These are phyloP conservation scores for Orbilia quercus DNA, from an alignment of 2,329 filamentous ascomycete genomes.

Conservation along the genomic window DNA sequence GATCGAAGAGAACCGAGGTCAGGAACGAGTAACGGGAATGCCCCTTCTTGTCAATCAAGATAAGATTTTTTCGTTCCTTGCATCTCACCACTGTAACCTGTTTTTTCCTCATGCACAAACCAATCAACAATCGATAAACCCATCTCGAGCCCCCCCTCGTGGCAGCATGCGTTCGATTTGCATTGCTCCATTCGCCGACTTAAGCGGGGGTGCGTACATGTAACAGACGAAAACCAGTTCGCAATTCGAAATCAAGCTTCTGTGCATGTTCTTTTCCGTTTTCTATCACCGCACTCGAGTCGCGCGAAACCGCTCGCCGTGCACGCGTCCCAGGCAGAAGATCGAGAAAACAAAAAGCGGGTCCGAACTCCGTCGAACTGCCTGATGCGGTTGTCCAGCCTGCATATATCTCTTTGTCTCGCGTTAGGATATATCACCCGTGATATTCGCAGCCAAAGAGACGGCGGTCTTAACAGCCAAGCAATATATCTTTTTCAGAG, in stretches of 20 bases:
- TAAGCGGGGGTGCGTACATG: constrained; percentile 20
- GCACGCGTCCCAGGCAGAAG: background rate
- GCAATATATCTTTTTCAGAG: constrained; percentile 10
- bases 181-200: constrained; percentile 42
- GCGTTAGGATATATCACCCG: constrained; percentile 32
- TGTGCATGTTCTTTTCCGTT: constrained; percentile 34
- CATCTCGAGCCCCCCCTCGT: constrained; percentile 32
- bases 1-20: background rate
- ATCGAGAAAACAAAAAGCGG: constrained; percentile 18
- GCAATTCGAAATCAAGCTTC: constrained; percentile 36
- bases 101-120: background rate
- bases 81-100: constrained; percentile 16
- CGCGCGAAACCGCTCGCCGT: background rate
- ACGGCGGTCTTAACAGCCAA: constrained; percentile 6
- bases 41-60: constrained; percentile 29
- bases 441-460: constrained; percentile 18
- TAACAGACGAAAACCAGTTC: no score
- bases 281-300: constrained; percentile 24
- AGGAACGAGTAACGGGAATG: constrained; percentile 23
- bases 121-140: constrained; percentile 21
- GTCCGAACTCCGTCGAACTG: constrained; percentile 30
- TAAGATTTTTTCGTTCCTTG: constrained; percentile 43
- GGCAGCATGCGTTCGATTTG: constrained; percentile 16
- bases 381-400: constrained; percentile 38
- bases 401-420: constrained; percentile 15